Evolutionary conservation across 78 protist genomes (phyloP).

Genomic region (Dictyostelium firmibasis): DNA sequence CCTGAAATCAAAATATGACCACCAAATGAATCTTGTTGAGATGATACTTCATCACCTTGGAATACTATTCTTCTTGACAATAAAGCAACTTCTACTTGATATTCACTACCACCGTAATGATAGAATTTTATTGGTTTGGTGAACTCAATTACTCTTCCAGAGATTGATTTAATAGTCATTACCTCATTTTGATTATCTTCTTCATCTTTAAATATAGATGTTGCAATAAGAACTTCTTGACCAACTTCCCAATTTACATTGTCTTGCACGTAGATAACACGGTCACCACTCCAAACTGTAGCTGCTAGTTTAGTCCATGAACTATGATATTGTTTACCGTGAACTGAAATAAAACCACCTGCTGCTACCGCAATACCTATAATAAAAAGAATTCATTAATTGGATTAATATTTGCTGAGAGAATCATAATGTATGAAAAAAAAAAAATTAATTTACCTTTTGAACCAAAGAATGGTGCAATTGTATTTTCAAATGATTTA

Average conservation of each 20-base stretch:
- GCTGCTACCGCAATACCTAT: conserved; percentile 59
- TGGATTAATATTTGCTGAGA: too few relatives aligned
- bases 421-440: too few relatives aligned
- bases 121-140: conserved; percentile 21
- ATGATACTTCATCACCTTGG: conserved; percentile 63
- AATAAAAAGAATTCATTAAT: too few relatives aligned
- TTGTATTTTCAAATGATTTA: conserved; percentile 16
- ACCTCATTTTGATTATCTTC: conserved; percentile 79
- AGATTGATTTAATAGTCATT: conserved; percentile 13
- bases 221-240: conserved; percentile 73
- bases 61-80: conserved; percentile 51
- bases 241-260: conserved; percentile 85
- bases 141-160: conserved; percentile 12
- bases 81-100: conserved; percentile 86
- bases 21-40: conserved; percentile 12
- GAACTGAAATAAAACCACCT: conserved; percentile 39
- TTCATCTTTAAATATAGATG: conserved; percentile 52
- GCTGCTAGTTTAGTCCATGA: conserved; percentile 83
- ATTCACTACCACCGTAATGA: conserved; percentile 82
- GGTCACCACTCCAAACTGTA: conserved; percentile 44
- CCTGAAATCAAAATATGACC: conserved; percentile 43
- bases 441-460: too few relatives aligned
- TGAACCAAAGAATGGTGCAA: conserved; percentile 1
- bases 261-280: conserved; percentile 57
- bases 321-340: conserved; percentile 72